phyloP scores from a whole-genome alignment of 129 eudicot genomes.

The Mikania micrantha region DNA sequence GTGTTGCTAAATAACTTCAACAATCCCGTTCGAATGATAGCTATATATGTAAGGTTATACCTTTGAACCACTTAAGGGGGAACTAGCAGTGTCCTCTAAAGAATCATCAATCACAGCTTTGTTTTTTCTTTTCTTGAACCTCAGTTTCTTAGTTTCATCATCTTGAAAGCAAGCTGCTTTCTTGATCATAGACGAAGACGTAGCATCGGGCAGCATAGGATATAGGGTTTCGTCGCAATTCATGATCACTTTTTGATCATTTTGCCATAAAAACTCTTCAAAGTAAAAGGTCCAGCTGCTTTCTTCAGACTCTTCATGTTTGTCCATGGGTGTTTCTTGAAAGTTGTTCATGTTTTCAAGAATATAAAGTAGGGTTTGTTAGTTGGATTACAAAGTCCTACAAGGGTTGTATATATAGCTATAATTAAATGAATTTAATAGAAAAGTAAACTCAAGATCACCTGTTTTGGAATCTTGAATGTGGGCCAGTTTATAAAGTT shows the following conservation, averaged over 20 bases:
- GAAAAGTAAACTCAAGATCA: slow-evolving; percentile 24
- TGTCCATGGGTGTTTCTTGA: slow-evolving; percentile 23
- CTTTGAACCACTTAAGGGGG: slow-evolving; percentile 63
- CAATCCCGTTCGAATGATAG: not conserved
- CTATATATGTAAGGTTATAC: slow-evolving; percentile 25
- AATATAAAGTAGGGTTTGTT: slow-evolving; percentile 10
- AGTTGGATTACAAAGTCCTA: slow-evolving; percentile 19
- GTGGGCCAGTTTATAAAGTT: slow-evolving; percentile 34
- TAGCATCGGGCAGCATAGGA: slow-evolving; percentile 40
- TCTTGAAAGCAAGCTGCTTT: slow-evolving; percentile 16
- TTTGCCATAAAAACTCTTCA: slow-evolving; percentile 42
- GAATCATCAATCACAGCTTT: slow-evolving; percentile 36
- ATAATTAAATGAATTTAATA: not conserved
- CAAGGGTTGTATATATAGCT: slow-evolving; percentile 22
- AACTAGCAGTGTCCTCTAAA: slow-evolving; percentile 81
- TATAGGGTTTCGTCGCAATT: slow-evolving; percentile 26
- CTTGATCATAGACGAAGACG: slow-evolving; percentile 36
- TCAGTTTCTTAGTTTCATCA: slow-evolving; percentile 19
- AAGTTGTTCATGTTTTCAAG: slow-evolving; percentile 37
- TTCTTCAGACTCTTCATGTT: slow-evolving; percentile 43
- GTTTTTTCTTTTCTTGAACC: slow-evolving; percentile 50
- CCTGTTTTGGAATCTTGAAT: slow-evolving; percentile 29
- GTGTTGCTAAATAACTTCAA: not conserved
- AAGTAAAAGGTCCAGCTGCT: slow-evolving; percentile 81
- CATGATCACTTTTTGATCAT: slow-evolving; percentile 22